These are phyloP conservation scores for Pseudonitzschia multiseries DNA, from an alignment of 108 stramenopile genomes.

Conservation along the genomic window DNA sequence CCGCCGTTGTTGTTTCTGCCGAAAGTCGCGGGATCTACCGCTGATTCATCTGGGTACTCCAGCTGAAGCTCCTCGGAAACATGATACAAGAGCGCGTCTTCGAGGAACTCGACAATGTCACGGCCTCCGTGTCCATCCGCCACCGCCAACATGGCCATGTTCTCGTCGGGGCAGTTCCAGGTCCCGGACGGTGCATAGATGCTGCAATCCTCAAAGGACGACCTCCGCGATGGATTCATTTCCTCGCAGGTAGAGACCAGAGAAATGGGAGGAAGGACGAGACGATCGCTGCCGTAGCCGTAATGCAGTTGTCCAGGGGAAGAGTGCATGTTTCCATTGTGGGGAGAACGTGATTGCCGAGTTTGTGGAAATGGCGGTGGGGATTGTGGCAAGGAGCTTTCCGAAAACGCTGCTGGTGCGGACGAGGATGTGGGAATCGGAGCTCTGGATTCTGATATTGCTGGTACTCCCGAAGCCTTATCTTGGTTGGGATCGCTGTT, in stretches of 20 bases:
- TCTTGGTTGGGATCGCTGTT: too few species aligned
- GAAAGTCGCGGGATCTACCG: not conserved
- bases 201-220: constrained; percentile 95
- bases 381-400: not conserved
- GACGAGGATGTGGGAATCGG: too few species aligned
- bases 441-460: too few species aligned
- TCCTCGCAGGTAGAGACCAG: constrained; percentile 61
- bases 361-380: not conserved
- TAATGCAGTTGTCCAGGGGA: not conserved
- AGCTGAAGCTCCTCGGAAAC: constrained; percentile 76
- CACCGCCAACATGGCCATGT: constrained; percentile 76
- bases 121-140: constrained; percentile 96
- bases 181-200: constrained; percentile 52
- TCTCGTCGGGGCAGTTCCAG: constrained; percentile 59
- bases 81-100: constrained; percentile 69
- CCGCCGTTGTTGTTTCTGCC: not conserved
- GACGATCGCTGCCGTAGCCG: not conserved
- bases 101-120: constrained; percentile 92
- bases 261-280: constrained; percentile 7
- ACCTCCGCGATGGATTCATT: constrained; percentile 91
- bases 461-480: too few species aligned
- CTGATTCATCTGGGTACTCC: constrained; percentile 10
- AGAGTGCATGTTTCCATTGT: not conserved
- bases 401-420: too few species aligned
- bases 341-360: not conserved